These are phyloP conservation scores for Erysimum cheiri DNA, from an alignment of 441 rosid species.

Conservation along the genomic window DNA sequence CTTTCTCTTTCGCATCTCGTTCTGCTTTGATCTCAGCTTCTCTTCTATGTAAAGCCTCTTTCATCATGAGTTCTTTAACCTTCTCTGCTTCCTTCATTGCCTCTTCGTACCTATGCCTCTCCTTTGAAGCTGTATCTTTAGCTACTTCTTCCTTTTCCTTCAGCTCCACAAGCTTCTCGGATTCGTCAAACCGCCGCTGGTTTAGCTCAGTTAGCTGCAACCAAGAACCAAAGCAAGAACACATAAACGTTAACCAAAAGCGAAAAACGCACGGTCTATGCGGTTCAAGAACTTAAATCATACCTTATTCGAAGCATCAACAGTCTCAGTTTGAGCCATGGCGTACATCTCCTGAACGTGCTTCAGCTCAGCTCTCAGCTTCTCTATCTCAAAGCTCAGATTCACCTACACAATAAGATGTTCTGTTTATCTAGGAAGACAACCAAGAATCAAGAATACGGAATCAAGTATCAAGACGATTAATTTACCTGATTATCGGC, in stretches of 20 bases:
- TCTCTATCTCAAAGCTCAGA: conserved; percentile 83
- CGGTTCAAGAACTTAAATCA: neutral
- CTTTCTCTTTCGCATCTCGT: conserved; percentile 68
- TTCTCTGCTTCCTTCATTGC: conserved; percentile 65
- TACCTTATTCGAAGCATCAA: conserved; percentile 86
- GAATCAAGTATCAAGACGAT: conserved; percentile 30
- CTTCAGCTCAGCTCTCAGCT: conserved; percentile 85
- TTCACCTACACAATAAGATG: conserved; percentile 53
- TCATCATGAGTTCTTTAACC: conserved; percentile 53
- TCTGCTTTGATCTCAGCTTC: conserved; percentile 67
- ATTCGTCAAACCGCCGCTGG: conserved; percentile 58
- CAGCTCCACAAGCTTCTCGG: conserved; percentile 64
- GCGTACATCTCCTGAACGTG: conserved; percentile 84
- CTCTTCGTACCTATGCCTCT: conserved; percentile 64
- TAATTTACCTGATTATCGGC: conserved; percentile 54
- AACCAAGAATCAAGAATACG: conserved; percentile 6
- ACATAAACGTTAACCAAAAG: neutral
- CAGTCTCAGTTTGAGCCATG: conserved; percentile 77
- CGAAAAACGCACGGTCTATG: neutral
- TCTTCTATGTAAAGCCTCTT: conserved; percentile 69
- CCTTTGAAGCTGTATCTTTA: conserved; percentile 63
- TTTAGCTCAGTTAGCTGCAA: conserved; percentile 62
- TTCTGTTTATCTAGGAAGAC: neutral
- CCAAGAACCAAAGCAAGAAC: conserved; percentile 12
- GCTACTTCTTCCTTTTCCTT: conserved; percentile 58